phyloP scores from a whole-genome alignment of 1,284 basidiomycete species.

The Coniferiporia sulphurascens region DNA sequence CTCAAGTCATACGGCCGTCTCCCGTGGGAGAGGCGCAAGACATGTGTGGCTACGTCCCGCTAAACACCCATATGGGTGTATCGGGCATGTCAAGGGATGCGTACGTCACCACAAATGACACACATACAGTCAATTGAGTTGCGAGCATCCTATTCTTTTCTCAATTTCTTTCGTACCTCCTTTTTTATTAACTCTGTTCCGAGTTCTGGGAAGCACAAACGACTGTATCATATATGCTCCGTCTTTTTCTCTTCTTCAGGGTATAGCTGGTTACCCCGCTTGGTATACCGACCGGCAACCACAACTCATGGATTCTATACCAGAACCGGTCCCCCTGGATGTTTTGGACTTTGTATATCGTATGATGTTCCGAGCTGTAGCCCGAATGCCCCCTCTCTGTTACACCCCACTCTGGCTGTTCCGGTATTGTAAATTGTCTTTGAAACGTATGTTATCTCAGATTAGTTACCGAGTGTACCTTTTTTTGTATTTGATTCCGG shows the following conservation, averaged over 20 bases:
- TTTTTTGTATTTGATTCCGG: neutral
- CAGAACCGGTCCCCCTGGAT: neutral
- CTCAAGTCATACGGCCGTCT: neutral
- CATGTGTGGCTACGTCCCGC: neutral
- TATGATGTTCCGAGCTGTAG: neutral
- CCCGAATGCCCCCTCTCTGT: too few species aligned
- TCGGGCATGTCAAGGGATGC: neutral
- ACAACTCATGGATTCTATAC: neutral
- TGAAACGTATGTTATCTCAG: neutral
- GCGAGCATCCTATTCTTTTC: neutral
- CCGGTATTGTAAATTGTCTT: too few species aligned
- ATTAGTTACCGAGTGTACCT: neutral
- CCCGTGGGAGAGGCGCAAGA: neutral
- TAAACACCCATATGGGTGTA: neutral
- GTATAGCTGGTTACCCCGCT: too few species aligned
- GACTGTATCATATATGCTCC: neutral
- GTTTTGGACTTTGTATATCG: neutral
- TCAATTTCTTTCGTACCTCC: neutral
- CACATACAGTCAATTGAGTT: neutral
- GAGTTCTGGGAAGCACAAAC: neutral
- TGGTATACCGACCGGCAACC: neutral
- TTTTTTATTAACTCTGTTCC: neutral
- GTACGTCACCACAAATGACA: neutral
- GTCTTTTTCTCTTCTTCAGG: neutral
- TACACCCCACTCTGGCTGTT: too few species aligned